A percentile compares a stretch with the other conserved stretches of the same genome.
These are phyloP conservation scores for Ophiognomonia clavigignenti-juglandacearum DNA, from an alignment of 2,329 filamentous ascomycete genomes.

Conservation along the genomic window DNA sequence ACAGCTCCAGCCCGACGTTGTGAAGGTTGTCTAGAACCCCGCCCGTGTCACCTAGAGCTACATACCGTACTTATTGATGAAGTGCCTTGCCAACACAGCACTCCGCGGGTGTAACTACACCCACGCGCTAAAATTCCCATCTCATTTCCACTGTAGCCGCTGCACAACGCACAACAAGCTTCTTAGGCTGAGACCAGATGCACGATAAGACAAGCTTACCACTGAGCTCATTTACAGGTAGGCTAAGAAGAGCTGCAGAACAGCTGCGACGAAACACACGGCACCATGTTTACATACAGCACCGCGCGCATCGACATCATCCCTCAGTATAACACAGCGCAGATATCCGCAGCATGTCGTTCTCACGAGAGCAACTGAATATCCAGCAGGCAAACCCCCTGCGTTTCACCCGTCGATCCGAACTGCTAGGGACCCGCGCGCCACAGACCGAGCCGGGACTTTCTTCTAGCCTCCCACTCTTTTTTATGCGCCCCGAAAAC, in stretches of 20 bases:
- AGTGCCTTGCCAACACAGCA: neutral
- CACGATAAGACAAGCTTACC: no score
- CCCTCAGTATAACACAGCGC: neutral
- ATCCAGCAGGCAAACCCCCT: conserved; percentile 5
- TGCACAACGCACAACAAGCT: neutral
- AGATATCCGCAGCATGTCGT: neutral
- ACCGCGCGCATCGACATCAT: neutral
- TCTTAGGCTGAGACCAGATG: neutral
- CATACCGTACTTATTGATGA: no score
- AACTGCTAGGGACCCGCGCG: conserved; percentile 7
- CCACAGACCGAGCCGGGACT: conserved; percentile 5
- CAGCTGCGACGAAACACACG: neutral
- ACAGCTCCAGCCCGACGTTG: neutral
- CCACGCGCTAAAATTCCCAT: neutral
- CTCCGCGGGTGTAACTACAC: neutral
- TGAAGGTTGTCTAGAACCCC: neutral
- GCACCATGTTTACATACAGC: neutral
- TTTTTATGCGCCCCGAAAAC: neutral
- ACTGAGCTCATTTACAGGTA: no score
- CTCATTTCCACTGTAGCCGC: neutral
- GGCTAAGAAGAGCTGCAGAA: no score
- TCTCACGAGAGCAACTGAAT: neutral
- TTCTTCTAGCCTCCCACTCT: neutral
- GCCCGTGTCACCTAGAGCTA: neutral
- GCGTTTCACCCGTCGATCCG: conserved; percentile 4